Evolutionary conservation across 2,329 filamentous ascomycete genomes (phyloP).

Genomic region (Cladosporium sp.): DNA sequence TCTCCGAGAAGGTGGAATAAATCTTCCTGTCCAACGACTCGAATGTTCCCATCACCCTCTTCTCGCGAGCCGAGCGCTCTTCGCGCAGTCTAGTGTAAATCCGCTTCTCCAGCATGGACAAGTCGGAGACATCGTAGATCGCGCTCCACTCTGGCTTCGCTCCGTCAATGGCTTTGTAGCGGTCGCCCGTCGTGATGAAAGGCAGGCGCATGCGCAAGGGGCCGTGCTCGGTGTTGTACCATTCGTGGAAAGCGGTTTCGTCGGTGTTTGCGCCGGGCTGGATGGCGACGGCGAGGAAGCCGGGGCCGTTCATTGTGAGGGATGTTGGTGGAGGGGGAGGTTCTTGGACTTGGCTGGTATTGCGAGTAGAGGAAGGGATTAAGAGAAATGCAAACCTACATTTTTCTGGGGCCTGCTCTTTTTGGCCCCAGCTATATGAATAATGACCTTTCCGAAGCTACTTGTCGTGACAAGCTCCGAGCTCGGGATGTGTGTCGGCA

Average conservation of each 20-base stretch:
- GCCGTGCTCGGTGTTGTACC: conserved; percentile 93
- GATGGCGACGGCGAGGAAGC: conserved; percentile 83
- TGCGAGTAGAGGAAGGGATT: background rate
- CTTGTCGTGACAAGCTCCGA: conserved; percentile 7
- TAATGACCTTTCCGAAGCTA: conserved; percentile 6
- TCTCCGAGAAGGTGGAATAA: conserved; percentile 59
- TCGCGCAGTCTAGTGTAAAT: conserved; percentile 65
- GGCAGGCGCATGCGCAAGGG: conserved; percentile 73
- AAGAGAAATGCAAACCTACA: background rate
- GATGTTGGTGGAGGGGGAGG: background rate
- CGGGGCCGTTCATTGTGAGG: conserved; percentile 43
- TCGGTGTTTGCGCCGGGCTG: conserved; percentile 66
- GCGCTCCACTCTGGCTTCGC: conserved; percentile 68
- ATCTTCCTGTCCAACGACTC: conserved; percentile 67
- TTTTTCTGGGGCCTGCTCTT: too few relatives aligned
- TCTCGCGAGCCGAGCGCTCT: conserved; percentile 42
- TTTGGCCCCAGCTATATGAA: background rate
- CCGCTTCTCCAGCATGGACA: conserved; percentile 65
- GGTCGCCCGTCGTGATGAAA: conserved; percentile 71
- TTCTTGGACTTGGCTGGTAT: background rate
- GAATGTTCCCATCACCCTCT: conserved; percentile 56
- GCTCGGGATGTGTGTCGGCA: conserved; percentile 2
- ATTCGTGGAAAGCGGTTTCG: conserved; percentile 73
- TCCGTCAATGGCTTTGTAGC: conserved; percentile 66
- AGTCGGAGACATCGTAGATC: conserved; percentile 74